Base-by-base conservation (phyloP, 192 early-diverging fungal species). In the Podila epicladia region DNA sequence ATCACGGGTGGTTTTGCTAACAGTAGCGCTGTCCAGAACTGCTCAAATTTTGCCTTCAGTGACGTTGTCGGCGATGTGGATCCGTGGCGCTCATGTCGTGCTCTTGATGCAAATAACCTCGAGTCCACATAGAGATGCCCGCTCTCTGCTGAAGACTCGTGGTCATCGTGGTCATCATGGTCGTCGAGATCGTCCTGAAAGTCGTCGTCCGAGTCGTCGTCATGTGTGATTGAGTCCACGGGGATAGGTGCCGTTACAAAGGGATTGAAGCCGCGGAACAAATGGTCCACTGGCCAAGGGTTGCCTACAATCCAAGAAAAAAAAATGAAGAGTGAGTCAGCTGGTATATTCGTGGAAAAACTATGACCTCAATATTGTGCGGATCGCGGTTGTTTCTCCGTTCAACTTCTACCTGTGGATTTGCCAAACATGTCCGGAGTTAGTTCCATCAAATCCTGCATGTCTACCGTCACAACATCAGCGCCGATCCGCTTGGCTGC, bases 381-480 rank as follows among this genome's bases (percentile, higher is more conserved):
- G 41, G 41, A 15, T 45, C 15, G 41, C 8, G 11, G 41, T 45
- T 37, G 35, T 45, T 45, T 45, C 15, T 45, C 3, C 13, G 11
- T 45, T 45, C 41, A 45, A 45, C 41, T 55, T n/a, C n/a, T 62
- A 72, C 74, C 49, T 48, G 33, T 24, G 22, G 72, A 73, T 24
- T 73, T 82, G 53, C 24, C 59, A 71, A 83, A 85, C 62, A 82
- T 85, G 48, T 84, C 84, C 8, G 75, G 45, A 5, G 86, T 88
- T n/a, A 89, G 82, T 12, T 82, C 73, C 53, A 92, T 78, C 26
- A 93, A 62, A 50, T 89, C 87, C 53, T 90, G 85, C 12, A 85
- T 76, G 67, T 94, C 93, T 48, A 94, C 64, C 0, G 74, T 84
- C 15, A 93, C 38, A 20, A 94, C 60, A 75, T 90, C 89, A 32